These are phyloP conservation scores for Cymbopogon citratus DNA, from an alignment of 176 grass and related monocot genomes.

Conservation along the genomic window DNA sequence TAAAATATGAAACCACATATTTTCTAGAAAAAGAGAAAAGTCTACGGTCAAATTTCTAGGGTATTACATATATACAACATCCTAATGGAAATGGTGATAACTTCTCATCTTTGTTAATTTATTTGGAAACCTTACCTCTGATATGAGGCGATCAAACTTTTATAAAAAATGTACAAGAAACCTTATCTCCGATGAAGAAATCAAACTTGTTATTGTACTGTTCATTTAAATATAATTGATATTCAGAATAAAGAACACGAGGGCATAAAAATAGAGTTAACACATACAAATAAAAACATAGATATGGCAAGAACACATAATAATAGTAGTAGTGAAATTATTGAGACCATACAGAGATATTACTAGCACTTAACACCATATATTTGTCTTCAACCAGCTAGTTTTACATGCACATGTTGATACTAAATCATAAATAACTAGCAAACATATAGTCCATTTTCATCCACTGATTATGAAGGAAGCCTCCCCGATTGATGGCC, in stretches of 20 bases:
- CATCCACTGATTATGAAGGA: background rate
- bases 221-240: background rate
- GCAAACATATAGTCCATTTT: background rate
- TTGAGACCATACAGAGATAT: background rate
- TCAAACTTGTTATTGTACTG: background rate
- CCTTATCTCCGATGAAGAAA: no score
- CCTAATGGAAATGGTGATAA: no score
- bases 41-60: no score
- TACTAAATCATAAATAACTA: background rate
- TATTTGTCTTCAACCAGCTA: background rate
- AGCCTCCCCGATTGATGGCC: background rate
- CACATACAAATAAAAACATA: background rate
- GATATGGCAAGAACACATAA: background rate
- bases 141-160: no score
- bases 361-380: background rate
- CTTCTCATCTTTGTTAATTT: no score
- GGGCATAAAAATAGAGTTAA: background rate
- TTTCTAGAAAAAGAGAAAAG: no score
- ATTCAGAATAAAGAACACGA: background rate
- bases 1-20: no score
- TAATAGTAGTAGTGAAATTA: background rate
- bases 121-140: no score
- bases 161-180: no score
- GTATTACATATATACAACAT: no score
- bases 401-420: background rate